Percentiles rank a stretch among this genome's conserved stretches.
These are phyloP conservation scores for Pseudogymnoascus sp. DNA, from an alignment of 2,329 filamentous ascomycete genomes.

Conservation along the genomic window DNA sequence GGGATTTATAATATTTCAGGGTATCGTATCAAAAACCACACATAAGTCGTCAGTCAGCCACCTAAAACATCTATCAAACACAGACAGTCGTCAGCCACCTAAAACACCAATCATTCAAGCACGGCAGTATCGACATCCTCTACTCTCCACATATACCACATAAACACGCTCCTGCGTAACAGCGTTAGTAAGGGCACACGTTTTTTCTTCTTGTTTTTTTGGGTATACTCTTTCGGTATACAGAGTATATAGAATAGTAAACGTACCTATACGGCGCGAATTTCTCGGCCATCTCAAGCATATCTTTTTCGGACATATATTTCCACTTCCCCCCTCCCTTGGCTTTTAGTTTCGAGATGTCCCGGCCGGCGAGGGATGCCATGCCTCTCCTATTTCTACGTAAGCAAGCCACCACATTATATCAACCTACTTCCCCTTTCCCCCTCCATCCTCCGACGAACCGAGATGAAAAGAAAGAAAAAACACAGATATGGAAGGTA, in stretches of 20 bases:
- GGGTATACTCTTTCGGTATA: too few relatives aligned
- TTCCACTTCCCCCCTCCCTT: slow-evolving; percentile 88
- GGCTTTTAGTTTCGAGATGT: slow-evolving; percentile 76
- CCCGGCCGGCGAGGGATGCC: slow-evolving; percentile 76
- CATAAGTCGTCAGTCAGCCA: too few relatives aligned
- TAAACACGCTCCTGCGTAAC: slow-evolving; percentile 66
- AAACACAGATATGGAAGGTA: background rate
- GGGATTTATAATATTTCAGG: background rate
- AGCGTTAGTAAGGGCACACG: background rate
- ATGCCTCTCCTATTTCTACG: slow-evolving; percentile 60
- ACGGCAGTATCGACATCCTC: slow-evolving; percentile 69
- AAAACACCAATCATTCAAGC: slow-evolving; percentile 35
- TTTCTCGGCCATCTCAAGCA: slow-evolving; percentile 71
- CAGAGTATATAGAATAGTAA: too few relatives aligned
- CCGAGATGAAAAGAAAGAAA: background rate
- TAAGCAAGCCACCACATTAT: too few relatives aligned
- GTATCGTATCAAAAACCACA: background rate
- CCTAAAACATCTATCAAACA: too few relatives aligned
- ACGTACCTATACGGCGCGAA: slow-evolving; percentile 74
- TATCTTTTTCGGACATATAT: slow-evolving; percentile 92
- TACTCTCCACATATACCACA: slow-evolving; percentile 98
- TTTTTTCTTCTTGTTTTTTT: too few relatives aligned
- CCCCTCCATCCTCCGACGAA: too few relatives aligned
- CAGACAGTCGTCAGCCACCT: slow-evolving; percentile 18
- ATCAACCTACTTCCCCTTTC: too few relatives aligned